phyloP scores from a whole-genome alignment of 75 land plant species.

The Pseudotsuga menziesii region DNA sequence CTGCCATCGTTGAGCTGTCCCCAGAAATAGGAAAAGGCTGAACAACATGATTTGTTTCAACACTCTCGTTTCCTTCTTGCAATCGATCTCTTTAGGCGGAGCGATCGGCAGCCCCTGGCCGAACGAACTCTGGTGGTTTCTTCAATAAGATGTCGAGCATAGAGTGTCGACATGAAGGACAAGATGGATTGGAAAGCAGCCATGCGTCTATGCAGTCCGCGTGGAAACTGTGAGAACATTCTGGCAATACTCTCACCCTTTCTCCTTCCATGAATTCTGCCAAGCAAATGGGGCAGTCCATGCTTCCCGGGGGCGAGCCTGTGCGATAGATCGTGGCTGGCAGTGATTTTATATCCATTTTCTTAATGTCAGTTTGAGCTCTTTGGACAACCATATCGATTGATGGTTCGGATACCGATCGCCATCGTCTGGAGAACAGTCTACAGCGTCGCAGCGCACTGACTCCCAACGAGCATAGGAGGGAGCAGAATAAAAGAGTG shows the following conservation, averaged over 20 bases:
- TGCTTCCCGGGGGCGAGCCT: constrained; percentile 1
- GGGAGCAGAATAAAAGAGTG: constrained; percentile 48
- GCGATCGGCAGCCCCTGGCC: too few species aligned
- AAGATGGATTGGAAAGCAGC: constrained; percentile 31
- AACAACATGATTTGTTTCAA: too few species aligned
- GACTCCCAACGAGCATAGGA: constrained; percentile 50
- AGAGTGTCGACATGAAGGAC: constrained; percentile 36
- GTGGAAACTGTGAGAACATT: constrained; percentile 46
- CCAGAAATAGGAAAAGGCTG: too few species aligned
- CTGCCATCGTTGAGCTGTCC: too few species aligned
- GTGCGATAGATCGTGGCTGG: constrained; percentile 26
- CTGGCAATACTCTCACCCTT: constrained; percentile 27
- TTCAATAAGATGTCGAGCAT: not conserved
- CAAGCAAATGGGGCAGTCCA: constrained; percentile 32
- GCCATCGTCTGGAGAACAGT: constrained; percentile 25
- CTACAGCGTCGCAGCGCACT: constrained; percentile 51
- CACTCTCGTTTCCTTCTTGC: too few species aligned
- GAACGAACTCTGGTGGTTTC: too few species aligned
- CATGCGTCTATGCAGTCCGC: constrained; percentile 38
- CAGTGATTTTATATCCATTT: constrained; percentile 34
- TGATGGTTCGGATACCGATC: constrained; percentile 10
- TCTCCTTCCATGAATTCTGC: constrained; percentile 33
- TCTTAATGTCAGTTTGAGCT: constrained; percentile 39
- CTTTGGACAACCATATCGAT: not conserved
- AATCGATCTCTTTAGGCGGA: too few species aligned